Evolutionary conservation across 1,139 yeast species (phyloP), one percentile per base, ranked within the genome.

Genomic region (Candida sp.): DNA sequence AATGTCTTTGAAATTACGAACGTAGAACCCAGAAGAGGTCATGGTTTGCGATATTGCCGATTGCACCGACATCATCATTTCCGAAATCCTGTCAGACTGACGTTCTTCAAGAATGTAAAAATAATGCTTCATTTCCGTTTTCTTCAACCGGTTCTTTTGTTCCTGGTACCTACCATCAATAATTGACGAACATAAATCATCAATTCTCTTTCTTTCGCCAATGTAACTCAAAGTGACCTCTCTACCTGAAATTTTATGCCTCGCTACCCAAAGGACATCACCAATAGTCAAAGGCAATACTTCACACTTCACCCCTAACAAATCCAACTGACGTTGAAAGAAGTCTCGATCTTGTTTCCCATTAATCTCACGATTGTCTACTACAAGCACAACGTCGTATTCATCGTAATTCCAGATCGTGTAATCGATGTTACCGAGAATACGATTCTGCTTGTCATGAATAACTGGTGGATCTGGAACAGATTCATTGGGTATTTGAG

Each of bases 221-320:
- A 93, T 84, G 49, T 79, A 83, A 56, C 91, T 88, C 21, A 95
- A 63, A 1, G 88, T 84, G 3, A 84, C 90, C 45, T 83, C 84
- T 45, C 76, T 75, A 1, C 77, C 74, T 0, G 87, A 79, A 0
- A 49, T 54, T 42, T 67, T 75, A 56, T 90, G 77, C 46, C 75
- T 75, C 0, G 97, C 99, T 3, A 90, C 74, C 99, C 99, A 95
- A 7, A 87, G 54, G 1, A 85, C 82, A 68, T 95, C 99, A 1
- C 99, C 98, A 2, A 91, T 80, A 0, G 95, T 69, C 34, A 95
- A 68, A 1, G 86, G 70, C 40, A 79, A 64, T 0, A 77, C 78
- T 21, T 79, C 84, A 42, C 81, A 72, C 4, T 66, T 62, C 1
- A 87, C 68, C 0, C 82, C 82, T 22, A 73, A 61, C 11, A 68